Conservation (phyloP, 352 stramenopile genomes). For the Pythium plurisporium region DNA sequence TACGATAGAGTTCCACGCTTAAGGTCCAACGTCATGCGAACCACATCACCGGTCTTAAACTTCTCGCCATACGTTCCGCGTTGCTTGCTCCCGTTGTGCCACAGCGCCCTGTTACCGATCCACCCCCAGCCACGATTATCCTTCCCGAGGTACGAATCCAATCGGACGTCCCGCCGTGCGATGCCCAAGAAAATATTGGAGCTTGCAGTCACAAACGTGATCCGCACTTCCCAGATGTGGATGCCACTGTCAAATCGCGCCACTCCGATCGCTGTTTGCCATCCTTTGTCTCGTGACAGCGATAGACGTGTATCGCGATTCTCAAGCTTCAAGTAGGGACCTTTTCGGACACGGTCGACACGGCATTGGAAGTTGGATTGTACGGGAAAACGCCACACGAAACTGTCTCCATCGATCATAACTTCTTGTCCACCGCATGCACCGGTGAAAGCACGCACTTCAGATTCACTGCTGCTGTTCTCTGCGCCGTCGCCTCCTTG, state of each 20-base stretch:
- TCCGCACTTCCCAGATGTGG: constrained; percentile 88
- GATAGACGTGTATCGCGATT: constrained; percentile 78
- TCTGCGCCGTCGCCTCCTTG: constrained; percentile 57
- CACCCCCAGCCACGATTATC: constrained; percentile 90
- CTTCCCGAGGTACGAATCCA: constrained; percentile 90
- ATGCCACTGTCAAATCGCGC: constrained; percentile 81
- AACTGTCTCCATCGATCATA: constrained; percentile 82
- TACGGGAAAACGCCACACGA: constrained; percentile 85
- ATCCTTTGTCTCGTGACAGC: constrained; percentile 83
- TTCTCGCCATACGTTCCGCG: constrained; percentile 88
- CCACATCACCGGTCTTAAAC: constrained; percentile 85
- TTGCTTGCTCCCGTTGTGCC: constrained; percentile 90
- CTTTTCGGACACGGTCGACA: constrained; percentile 80
- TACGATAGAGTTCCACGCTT: constrained; percentile 83
- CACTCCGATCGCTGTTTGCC: constrained; percentile 86
- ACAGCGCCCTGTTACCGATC: constrained; percentile 88
- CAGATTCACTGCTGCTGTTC: constrained; percentile 51
- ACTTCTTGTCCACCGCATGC: constrained; percentile 79
- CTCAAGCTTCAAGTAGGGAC: constrained; percentile 88
- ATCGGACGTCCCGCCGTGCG: constrained; percentile 71
- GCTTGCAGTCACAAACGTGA: constrained; percentile 83
- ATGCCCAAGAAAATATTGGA: constrained; percentile 89
- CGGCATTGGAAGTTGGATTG: constrained; percentile 88
- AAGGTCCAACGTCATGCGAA: constrained; percentile 80
- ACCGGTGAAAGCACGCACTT: constrained; percentile 83